Evolutionary conservation across 768 basidiomycete species (phyloP), one percentile per base, ranked within the genome.

Genomic region (Podaxis pistillaris): DNA sequence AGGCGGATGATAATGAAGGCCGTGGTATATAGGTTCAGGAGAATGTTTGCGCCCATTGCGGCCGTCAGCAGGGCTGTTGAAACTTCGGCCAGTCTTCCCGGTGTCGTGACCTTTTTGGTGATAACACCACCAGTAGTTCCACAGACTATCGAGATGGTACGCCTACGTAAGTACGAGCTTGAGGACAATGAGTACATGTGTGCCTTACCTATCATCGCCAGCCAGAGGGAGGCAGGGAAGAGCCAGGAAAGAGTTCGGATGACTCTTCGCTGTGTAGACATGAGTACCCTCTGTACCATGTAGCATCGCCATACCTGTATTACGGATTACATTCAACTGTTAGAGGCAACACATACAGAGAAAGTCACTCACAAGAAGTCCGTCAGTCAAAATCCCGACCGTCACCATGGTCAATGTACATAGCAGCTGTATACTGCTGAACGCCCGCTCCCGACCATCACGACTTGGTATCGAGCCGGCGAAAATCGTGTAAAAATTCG

Each of bases 251-350:
- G 28, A 1, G 24, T 11, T 24, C 57, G 44, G 44, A 37, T 11
- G 8, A 9, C 7, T 28, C 19, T 15, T 4, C 26, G 37, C 17
- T 22, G 26, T 33, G 30, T 12, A 12, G 30, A 6, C 57, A 58
- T 36, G 15, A 58, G 46, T 19, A 49, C 26, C 28, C 9, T 46
- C 22, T 58, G 57, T 22, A 58, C 57, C 57, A 58, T 58, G 19
- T 58, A 58, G 30, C 57, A 58, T n/a, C 57, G 57, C 57, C 57
- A 50, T 22, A 58, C 57, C 57, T 58, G 13, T 3, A 6, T 49
- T 13, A 37, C 9, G 11, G 33, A 33, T 33, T 26, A 3, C 2
- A 47, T 8, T 26, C 7, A 58, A 11, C 19, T 3, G 44, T 46
- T 46, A 19, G 15, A 46, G 6, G 44, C 15, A 46, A 46, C 17